These are phyloP conservation scores for Strobilomyces dryophilus DNA, from an alignment of 768 basidiomycete genomes.

Conservation along the genomic window DNA sequence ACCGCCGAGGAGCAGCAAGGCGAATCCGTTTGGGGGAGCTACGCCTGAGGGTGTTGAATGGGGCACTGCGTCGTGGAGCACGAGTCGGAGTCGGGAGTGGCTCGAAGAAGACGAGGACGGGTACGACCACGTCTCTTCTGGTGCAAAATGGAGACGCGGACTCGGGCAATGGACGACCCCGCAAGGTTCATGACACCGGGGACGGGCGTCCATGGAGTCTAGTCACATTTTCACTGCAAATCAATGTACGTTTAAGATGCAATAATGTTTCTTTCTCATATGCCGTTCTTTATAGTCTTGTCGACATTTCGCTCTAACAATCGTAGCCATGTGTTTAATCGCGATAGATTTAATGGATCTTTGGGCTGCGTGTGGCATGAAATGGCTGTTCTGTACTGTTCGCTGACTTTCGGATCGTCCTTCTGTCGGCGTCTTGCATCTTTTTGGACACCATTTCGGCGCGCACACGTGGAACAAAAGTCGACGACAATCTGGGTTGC, in stretches of 20 bases:
- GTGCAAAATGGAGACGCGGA: conserved; percentile 29
- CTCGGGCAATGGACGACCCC: conserved; percentile 28
- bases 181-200: conserved; percentile 8
- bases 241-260: conserved; percentile 13
- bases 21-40: conserved; percentile 15
- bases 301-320: conserved; percentile 6
- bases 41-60: conserved; percentile 8
- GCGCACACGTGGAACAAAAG: no score
- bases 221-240: conserved; percentile 7
- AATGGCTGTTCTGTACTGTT: no score
- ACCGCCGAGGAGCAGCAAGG: conserved; percentile 16
- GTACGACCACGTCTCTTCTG: conserved; percentile 17
- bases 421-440: no score
- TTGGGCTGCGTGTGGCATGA: not conserved
- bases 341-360: conserved; percentile 22
- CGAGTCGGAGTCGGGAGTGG: conserved; percentile 24
- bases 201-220: not conserved
- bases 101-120: conserved; percentile 27
- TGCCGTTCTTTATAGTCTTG: conserved; percentile 3
- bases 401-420: no score
- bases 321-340: conserved; percentile 17
- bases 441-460: no score
- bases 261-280: conserved; percentile 6
- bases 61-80: conserved; percentile 21
- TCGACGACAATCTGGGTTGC: no score